Evolutionary conservation across 2,329 filamentous ascomycete genomes (phyloP).

Genomic region (Erysiphe pulchra): DNA sequence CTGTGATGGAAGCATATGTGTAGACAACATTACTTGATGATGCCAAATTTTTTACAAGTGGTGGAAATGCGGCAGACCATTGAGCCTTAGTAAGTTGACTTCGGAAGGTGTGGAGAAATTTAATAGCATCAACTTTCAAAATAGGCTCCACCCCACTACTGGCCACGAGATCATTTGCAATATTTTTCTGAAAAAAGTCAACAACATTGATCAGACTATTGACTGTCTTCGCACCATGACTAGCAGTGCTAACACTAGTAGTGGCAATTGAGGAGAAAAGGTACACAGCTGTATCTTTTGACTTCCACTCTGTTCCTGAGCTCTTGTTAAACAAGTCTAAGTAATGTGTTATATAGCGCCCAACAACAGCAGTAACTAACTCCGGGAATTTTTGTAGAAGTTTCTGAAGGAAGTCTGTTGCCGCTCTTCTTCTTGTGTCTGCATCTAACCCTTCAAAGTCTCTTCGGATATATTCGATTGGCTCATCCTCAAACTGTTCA

Average conservation of each 20-base stretch:
- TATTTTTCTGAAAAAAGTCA: constrained; percentile 81
- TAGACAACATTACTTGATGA: constrained; percentile 91
- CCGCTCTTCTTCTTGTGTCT: constrained; percentile 72
- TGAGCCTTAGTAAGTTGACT: constrained; percentile 80
- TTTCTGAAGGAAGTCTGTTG: constrained; percentile 79
- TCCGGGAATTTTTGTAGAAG: constrained; percentile 73
- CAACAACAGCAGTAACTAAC: constrained; percentile 66
- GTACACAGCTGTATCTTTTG: constrained; percentile 95
- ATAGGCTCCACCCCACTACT: constrained; percentile 49
- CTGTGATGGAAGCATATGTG: constrained; percentile 85
- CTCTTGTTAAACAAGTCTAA: constrained; percentile 47
- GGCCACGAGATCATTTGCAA: constrained; percentile 68
- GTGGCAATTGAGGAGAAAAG: constrained; percentile 85
- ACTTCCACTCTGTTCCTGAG: constrained; percentile 56
- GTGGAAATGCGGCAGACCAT: constrained; percentile 72
- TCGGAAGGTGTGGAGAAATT: constrained; percentile 90
- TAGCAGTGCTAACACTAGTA: constrained; percentile 66
- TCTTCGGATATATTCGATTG: constrained; percentile 88
- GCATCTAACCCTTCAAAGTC: constrained; percentile 92
- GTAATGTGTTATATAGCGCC: constrained; percentile 67
- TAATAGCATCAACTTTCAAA: constrained; percentile 91
- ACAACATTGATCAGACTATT: constrained; percentile 75
- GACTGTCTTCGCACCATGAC: constrained; percentile 71
- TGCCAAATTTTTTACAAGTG: constrained; percentile 73
- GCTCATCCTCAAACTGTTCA: constrained; percentile 93